Percentiles rank a stretch among this genome's conserved stretches.
These are phyloP conservation scores for Aspergillus eucalypticola DNA, from an alignment of 2,329 filamentous ascomycete genomes.

Conservation along the genomic window DNA sequence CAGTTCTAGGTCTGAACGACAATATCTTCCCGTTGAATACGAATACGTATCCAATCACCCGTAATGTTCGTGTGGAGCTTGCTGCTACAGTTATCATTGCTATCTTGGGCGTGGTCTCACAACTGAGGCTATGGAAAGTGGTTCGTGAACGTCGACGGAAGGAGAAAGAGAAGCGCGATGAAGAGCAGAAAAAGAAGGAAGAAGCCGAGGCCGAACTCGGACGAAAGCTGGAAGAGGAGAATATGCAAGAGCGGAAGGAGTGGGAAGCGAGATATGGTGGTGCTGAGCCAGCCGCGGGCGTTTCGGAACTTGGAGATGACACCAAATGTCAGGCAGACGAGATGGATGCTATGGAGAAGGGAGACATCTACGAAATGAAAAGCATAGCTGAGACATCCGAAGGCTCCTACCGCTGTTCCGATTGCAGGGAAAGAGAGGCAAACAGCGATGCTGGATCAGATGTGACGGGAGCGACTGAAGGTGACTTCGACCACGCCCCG, in stretches of 20 bases:
- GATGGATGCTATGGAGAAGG: constrained; percentile 23
- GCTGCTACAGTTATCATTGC: constrained; percentile 74
- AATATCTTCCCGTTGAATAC: constrained; percentile 76
- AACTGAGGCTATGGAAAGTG: constrained; percentile 82
- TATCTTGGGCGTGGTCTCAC: constrained; percentile 75
- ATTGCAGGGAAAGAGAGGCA: constrained; percentile 17
- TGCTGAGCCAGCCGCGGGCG: constrained; percentile 29
- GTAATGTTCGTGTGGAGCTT: constrained; percentile 81
- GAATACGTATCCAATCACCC: constrained; percentile 79
- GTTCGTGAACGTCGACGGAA: constrained; percentile 58
- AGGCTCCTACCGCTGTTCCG: constrained; percentile 23
- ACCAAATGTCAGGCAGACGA: constrained; percentile 15
- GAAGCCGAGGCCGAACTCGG: constrained; percentile 71
- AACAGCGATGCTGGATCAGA: constrained; percentile 18
- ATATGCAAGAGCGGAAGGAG: constrained; percentile 47
- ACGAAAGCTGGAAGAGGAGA: constrained; percentile 54
- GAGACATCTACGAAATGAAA: constrained; percentile 24
- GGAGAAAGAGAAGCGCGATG: constrained; percentile 48
- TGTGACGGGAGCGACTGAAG: constrained; percentile 5
- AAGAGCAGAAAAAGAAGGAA: constrained; percentile 58
- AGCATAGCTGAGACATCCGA: constrained; percentile 24
- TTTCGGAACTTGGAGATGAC: constrained; percentile 29
- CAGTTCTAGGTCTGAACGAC: constrained; percentile 63
- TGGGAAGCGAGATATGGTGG: constrained; percentile 82
- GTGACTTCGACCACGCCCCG: constrained; percentile 5